Base-by-base conservation (phyloP, 1,284 basidiomycete species). In the Ganoderma multipileum region DNA sequence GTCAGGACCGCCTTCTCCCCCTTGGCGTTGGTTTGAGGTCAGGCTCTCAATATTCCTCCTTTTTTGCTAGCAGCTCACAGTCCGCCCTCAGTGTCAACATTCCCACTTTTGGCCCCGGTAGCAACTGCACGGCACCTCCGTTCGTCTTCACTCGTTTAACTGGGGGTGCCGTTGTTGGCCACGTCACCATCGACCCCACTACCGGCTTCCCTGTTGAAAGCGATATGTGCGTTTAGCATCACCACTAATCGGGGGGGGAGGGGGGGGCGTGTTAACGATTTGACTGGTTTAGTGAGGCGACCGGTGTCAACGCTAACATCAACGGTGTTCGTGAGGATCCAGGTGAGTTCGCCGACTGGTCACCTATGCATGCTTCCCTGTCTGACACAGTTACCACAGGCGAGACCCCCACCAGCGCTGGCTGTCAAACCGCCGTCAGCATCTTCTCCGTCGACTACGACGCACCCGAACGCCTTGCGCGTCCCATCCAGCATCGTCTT, bases 391-490 rank as follows among this genome's bases (percentile, higher is more conserved):
- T 14, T 5, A 4, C 11, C 14, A 39, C 52, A 78, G 77, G 76
- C 41, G 77, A 78, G 68, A 78, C 74, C 1, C 64, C 69, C 12
- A 72, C 72, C 12, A 76, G 74, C 54, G 72, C 75, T 3, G 66
- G 66, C 39, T 79, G 77, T 69, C 57, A 69, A 66, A 75, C 76
- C 4, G 72, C 76, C 6, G 74, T 79, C 61, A 78, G 76, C 66
- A 71, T 79, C 23, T 78, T 79, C 70, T 64, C 73, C 18, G 66
- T 78, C 16, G 77, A 79, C 44, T 79, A 78, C 52, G 77, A 79
- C 44, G 76, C 77, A 20, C 76, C 76, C 2, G 67, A 67, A 26
- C 68, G 54, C 14, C 63, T 74, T 38, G 76, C 76, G 3, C 59
- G 62, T 36, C 75, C 72, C 9, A 70, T 77, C 12, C 76, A 77